Evolutionary conservation across 371 early-diverging fungal genomes (phyloP), one percentile per base, ranked within the genome.

Genomic region (Blastocladiella emersonii): DNA sequence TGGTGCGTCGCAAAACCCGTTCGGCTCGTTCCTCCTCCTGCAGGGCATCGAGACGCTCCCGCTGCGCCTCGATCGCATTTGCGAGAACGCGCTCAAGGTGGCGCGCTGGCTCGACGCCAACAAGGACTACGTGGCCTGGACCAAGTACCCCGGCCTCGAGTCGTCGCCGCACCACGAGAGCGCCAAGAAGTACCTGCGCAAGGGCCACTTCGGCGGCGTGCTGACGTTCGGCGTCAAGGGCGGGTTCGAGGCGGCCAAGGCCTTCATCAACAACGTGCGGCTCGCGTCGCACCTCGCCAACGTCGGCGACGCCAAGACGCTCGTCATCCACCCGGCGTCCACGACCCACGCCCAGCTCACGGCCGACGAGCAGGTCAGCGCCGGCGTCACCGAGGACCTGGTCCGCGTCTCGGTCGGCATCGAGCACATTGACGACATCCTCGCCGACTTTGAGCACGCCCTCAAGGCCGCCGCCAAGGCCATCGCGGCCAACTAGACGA

Each of bases 391-490:
- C 36, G 78, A 84, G 63, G 93, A 92, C 64, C 74, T 89, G 70
- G 80, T 93, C 63, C 83, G 92, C 64, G 88, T 91, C 8, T 85
- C 86, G 10, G 88, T 93, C 62, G 93, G 92, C 39, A 74, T 91
- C 49, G 91, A 93, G 80, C 88, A 93, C 69, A 91, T 93, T 68
- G 88, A 90, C 56, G 93, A 92, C 67, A 91, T 92, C 73, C 89
- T 83, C 69, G 84, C 76, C 63, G 88, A 87, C 66, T 83, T 87
- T 73, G 78, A 75, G 12, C 59, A 61, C 21, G 70, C 72, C 2
- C 63, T 70, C 0, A 61, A 67, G 62, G 41, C 41, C 41, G 41
- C 19, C 41, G 39, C 39, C 39, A 37, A 37, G 39, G 39, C 39
- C 13, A 13, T 37, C 39, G 39, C 39, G 39, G 39, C 39, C 7